These are phyloP conservation scores for Sechiopsis laciniata DNA, from an alignment of 306 rosid genomes.

Conservation along the genomic window DNA sequence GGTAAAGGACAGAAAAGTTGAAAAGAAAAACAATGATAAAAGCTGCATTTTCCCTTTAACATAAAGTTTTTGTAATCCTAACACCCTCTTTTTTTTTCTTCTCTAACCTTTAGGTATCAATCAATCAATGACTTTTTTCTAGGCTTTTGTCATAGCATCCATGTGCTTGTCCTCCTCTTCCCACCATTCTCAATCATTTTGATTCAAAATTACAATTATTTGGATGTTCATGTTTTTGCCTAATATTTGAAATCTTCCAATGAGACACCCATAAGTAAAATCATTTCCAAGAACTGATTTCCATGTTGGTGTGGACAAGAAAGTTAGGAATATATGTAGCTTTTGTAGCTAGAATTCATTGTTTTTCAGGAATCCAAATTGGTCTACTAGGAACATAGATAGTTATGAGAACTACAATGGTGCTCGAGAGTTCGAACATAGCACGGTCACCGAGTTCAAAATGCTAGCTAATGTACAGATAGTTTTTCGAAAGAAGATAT, in stretches of 20 bases:
- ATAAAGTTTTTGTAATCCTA: too few relatives aligned
- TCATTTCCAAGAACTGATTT: slow-evolving; percentile 3
- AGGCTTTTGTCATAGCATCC: slow-evolving; percentile 25
- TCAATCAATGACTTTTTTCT: slow-evolving; percentile 23
- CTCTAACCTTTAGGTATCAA: slow-evolving; percentile 17
- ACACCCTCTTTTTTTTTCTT: too few relatives aligned
- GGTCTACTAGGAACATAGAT: neutral
- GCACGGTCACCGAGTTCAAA: neutral
- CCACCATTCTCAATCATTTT: slow-evolving; percentile 19
- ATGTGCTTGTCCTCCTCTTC: slow-evolving; percentile 45
- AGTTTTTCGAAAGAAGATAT: too few relatives aligned
- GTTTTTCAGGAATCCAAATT: too few relatives aligned
- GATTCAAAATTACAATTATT: slow-evolving; percentile 12
- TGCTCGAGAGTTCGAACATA: neutral
- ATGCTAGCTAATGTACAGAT: too few relatives aligned
- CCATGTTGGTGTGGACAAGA: too few relatives aligned
- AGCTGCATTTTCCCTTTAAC: neutral
- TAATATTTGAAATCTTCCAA: neutral
- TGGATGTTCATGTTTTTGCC: neutral
- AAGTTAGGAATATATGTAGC: too few relatives aligned
- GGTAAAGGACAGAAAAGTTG: neutral
- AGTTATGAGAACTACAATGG: neutral
- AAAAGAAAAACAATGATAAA: neutral
- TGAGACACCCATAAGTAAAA: neutral
- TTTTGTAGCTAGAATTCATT: too few relatives aligned